phyloP scores from a whole-genome alignment of 2,329 filamentous ascomycete species.

The Nemania serpens region DNA sequence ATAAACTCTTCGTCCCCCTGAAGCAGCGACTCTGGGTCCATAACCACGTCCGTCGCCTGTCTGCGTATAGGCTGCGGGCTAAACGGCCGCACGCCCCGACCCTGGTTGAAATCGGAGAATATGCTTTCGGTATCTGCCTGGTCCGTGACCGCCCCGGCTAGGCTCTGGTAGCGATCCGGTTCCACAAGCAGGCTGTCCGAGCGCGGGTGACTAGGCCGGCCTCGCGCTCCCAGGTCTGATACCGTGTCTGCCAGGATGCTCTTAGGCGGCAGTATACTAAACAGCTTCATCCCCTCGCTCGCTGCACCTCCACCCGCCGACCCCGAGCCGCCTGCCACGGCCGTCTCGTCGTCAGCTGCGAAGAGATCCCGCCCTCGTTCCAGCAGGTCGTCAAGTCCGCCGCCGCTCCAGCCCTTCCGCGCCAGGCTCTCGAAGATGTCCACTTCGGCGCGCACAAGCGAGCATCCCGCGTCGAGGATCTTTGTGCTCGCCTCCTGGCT shows the following conservation, averaged over 20 bases:
- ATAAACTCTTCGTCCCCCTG: conserved; percentile 30
- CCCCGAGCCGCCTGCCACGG: conserved; percentile 31
- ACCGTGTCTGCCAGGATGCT: conserved; percentile 63
- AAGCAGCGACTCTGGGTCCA: conserved; percentile 41
- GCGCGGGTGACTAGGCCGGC: conserved; percentile 46
- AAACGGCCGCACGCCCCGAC: conserved; percentile 61
- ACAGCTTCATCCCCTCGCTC: conserved; percentile 55
- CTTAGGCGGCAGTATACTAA: conserved; percentile 67
- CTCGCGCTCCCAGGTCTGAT: conserved; percentile 43
- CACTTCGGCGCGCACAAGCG: conserved; percentile 68
- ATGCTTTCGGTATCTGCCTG: conserved; percentile 56
- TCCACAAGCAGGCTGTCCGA: conserved; percentile 60
- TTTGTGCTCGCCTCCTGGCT: conserved; percentile 66
- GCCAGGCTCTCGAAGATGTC: conserved; percentile 72
- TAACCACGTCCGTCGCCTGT: conserved; percentile 38
- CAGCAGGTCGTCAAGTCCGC: conserved; percentile 67
- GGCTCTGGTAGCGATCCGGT: conserved; percentile 60
- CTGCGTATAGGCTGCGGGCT: conserved; percentile 58
- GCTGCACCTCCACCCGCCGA: conserved; percentile 38
- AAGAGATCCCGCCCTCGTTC: conserved; percentile 68
- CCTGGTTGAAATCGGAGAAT: conserved; percentile 59
- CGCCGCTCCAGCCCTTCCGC: conserved; percentile 69
- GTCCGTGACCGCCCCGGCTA: conserved; percentile 55
- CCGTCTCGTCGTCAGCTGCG: conserved; percentile 47
- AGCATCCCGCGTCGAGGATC: conserved; percentile 68